phyloP scores from a whole-genome alignment of 73 alveolate species.

The Tetrahymena elliotti region DNA sequence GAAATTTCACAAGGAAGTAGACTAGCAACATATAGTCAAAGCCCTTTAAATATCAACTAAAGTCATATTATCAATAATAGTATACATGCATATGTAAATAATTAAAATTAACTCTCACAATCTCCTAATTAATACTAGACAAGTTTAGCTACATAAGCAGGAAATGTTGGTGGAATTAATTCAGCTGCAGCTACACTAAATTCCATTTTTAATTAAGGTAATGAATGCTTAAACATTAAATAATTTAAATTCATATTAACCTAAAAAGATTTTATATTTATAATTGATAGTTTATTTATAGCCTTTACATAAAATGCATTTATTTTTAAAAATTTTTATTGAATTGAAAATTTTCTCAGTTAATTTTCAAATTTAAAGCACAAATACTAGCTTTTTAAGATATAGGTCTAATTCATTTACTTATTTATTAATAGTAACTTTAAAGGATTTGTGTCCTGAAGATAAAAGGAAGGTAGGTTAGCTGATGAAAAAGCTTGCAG shows the following conservation, averaged over 20 bases:
- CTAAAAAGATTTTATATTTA: no score
- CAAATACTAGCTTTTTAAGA: background rate
- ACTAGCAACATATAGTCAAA: background rate
- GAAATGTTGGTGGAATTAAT: background rate
- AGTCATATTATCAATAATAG: background rate
- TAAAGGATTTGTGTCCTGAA: slow-evolving; percentile 27
- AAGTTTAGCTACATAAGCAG: background rate
- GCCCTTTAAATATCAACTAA: background rate
- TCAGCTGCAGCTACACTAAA: background rate
- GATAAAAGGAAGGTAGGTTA: slow-evolving; percentile 24
- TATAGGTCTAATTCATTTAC: no score
- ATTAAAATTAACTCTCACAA: background rate
- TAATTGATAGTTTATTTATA: no score
- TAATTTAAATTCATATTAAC: no score
- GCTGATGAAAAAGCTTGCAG: slow-evolving; percentile 20
- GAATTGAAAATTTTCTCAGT: no score
- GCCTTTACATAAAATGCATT: no score
- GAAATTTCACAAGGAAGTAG: background rate
- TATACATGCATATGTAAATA: background rate
- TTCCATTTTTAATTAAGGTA: background rate
- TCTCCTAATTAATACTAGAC: background rate
- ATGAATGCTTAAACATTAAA: no score
- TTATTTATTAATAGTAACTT: background rate
- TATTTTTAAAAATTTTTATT: no score
- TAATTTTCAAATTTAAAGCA: no score